phyloP scores from a whole-genome alignment of 352 stramenopile genomes.

The Aphanomyces astaci region DNA sequence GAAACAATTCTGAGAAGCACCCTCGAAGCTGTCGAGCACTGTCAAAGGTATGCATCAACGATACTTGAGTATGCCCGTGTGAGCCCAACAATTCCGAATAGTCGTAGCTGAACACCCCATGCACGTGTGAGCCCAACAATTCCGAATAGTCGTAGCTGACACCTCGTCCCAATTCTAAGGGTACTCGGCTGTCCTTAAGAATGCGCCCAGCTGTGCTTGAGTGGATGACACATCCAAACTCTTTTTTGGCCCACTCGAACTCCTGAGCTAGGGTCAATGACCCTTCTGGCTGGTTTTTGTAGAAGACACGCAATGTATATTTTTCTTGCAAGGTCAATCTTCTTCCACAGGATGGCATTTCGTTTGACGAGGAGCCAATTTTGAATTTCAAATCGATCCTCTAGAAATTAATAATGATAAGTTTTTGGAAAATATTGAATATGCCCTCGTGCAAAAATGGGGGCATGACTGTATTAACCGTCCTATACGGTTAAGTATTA shows the following conservation, averaged over 20 bases:
- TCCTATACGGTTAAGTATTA: too few relatives aligned
- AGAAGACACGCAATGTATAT: not conserved
- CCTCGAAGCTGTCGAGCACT: too few relatives aligned
- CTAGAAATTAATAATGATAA: not conserved
- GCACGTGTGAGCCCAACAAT: conserved; percentile 10
- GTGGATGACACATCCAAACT: not conserved
- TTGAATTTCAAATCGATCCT: not conserved
- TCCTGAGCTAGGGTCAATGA: not conserved
- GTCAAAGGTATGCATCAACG: not conserved
- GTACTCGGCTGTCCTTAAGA: not conserved
- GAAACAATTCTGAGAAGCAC: too few relatives aligned
- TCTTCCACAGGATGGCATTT: not conserved
- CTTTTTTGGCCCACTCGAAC: not conserved
- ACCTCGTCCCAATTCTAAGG: not conserved
- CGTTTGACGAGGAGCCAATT: not conserved
- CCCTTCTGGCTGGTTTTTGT: not conserved
- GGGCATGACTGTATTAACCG: not conserved
- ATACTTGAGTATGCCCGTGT: too few relatives aligned
- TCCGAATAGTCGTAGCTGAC: not conserved
- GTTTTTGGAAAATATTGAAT: not conserved
- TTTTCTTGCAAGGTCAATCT: not conserved
- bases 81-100: too few relatives aligned
- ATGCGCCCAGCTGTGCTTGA: not conserved
- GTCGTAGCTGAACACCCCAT: too few relatives aligned
- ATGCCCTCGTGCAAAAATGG: not conserved